These are phyloP conservation scores for Phialocephala subalpina DNA, from an alignment of 2,329 filamentous ascomycete species.

Conservation along the genomic window DNA sequence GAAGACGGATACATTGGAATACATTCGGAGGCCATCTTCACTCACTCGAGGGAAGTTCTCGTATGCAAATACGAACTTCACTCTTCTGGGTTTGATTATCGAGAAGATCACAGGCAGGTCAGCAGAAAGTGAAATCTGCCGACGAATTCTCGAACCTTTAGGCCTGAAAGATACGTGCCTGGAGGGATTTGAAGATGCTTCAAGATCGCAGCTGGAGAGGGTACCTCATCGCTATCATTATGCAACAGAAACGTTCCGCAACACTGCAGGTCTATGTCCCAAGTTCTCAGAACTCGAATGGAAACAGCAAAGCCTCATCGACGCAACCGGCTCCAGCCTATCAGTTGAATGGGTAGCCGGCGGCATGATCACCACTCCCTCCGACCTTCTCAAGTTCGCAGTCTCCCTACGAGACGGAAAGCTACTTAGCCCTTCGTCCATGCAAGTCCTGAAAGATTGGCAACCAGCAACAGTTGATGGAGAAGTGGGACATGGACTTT, in stretches of 20 bases:
- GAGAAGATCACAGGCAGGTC: slow-evolving; percentile 20
- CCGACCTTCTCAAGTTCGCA: slow-evolving; percentile 25
- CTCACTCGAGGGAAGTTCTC: slow-evolving; percentile 12
- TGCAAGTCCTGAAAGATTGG: slow-evolving; percentile 21
- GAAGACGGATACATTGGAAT: slow-evolving; percentile 23
- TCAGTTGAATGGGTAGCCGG: slow-evolving; percentile 29
- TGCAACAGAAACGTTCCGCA: slow-evolving; percentile 18
- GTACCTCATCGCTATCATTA: slow-evolving; percentile 29
- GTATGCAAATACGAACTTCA: slow-evolving; percentile 23
- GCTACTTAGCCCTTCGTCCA: slow-evolving; percentile 19
- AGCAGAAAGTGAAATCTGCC: slow-evolving; percentile 23
- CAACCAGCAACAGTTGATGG: not conserved
- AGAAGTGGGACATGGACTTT: slow-evolving; percentile 26
- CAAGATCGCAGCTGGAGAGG: not conserved
- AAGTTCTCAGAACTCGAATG: slow-evolving; percentile 2
- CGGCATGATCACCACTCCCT: slow-evolving; percentile 24
- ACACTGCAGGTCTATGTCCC: slow-evolving; percentile 25
- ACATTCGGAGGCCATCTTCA: slow-evolving; percentile 18
- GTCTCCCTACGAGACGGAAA: slow-evolving; percentile 22
- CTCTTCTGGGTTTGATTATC: slow-evolving; percentile 23
- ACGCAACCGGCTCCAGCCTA: slow-evolving; percentile 26
- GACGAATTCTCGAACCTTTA: slow-evolving; percentile 19
- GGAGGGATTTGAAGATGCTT: slow-evolving; percentile 24
- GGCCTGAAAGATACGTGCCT: slow-evolving; percentile 22
- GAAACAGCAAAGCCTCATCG: slow-evolving; percentile 12